A percentile compares a stretch with the other conserved stretches of the same genome.
Evolutionary conservation across 1,284 basidiomycete species (phyloP).

Genomic region (Abortiporus biennis): DNA sequence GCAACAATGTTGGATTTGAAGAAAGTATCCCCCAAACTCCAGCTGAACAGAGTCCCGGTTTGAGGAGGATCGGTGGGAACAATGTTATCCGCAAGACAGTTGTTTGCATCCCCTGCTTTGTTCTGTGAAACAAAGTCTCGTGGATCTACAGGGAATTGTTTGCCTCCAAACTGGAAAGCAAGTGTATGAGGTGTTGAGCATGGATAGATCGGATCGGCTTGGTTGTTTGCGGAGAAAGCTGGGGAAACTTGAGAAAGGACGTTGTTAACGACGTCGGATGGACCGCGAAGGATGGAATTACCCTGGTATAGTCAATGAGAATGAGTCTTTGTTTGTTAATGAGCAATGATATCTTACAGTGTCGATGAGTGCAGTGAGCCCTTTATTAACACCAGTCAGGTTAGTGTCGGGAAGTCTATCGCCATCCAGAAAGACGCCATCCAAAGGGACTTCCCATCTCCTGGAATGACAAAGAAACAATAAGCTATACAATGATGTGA

Average conservation of each 20-base stretch:
- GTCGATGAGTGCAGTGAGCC: constrained; percentile 46
- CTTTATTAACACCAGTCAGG: constrained; percentile 26
- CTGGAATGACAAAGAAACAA: constrained; percentile 25
- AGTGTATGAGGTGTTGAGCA: constrained; percentile 48
- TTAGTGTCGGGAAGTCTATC: constrained; percentile 38
- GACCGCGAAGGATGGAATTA: constrained; percentile 34
- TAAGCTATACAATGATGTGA: neutral
- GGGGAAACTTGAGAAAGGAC: constrained; percentile 35
- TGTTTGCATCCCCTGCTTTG: constrained; percentile 29
- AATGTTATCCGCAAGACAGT: constrained; percentile 42
- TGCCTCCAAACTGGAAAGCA: constrained; percentile 55
- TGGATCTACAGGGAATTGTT: constrained; percentile 58
- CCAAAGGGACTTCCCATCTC: constrained; percentile 54
- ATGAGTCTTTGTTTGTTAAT: neutral
- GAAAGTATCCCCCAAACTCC: constrained; percentile 37
- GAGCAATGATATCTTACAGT: constrained; percentile 30
- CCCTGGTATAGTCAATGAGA: constrained; percentile 22
- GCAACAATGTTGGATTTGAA: constrained; percentile 35
- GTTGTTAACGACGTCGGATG: constrained; percentile 28
- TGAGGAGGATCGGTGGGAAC: constrained; percentile 47
- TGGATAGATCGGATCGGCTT: constrained; percentile 25
- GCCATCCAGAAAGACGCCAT: constrained; percentile 52
- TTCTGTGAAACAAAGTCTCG: constrained; percentile 51
- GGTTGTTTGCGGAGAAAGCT: constrained; percentile 21
- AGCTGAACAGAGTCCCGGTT: constrained; percentile 29